A percentile compares a stretch with the other conserved stretches of the same genome.
Evolutionary conservation across 2,329 filamentous ascomycete genomes (phyloP).

Genomic region (Neurospora crassa): DNA sequence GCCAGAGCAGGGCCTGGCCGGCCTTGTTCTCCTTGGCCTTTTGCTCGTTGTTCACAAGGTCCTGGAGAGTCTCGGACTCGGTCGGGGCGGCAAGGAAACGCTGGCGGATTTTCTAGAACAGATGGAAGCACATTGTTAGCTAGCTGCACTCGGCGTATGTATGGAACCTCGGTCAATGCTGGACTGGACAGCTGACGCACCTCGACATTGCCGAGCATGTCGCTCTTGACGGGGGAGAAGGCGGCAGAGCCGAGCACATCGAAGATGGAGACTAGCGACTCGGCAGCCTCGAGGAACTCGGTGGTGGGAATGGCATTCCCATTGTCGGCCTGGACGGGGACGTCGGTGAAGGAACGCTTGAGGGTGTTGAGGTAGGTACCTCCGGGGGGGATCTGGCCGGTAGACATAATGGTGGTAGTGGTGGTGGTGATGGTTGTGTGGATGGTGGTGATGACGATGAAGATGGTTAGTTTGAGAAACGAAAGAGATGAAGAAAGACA

Average conservation of each 20-base stretch:
- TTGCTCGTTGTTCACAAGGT: slow-evolving; percentile 76
- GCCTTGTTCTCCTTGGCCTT: slow-evolving; percentile 83
- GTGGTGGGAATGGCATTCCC: slow-evolving; percentile 72
- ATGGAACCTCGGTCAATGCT: not conserved
- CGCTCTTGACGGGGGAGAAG: slow-evolving; percentile 83
- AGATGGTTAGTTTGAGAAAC: not conserved
- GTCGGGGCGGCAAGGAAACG: slow-evolving; percentile 68
- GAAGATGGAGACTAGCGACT: slow-evolving; percentile 80
- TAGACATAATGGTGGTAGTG: slow-evolving; percentile 43
- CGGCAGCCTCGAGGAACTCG: slow-evolving; percentile 84
- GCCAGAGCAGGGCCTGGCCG: slow-evolving; percentile 84
- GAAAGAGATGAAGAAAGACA: not conserved
- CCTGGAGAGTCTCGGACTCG: slow-evolving; percentile 77
- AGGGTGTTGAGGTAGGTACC: slow-evolving; percentile 80
- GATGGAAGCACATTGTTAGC: slow-evolving; percentile 11
- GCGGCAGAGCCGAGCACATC: slow-evolving; percentile 60
- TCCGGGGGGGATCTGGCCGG: slow-evolving; percentile 45
- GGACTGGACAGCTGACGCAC: slow-evolving; percentile 33
- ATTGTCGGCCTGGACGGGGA: slow-evolving; percentile 63
- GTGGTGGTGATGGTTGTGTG: slow-evolving; percentile 6
- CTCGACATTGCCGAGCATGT: slow-evolving; percentile 88
- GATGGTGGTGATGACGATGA: not conserved
- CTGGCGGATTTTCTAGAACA: slow-evolving; percentile 71
- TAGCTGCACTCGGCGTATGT: slow-evolving; percentile 2
- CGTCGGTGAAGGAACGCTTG: slow-evolving; percentile 74